These are phyloP conservation scores for Fusarium nygamai DNA, from an alignment of 2,329 filamentous ascomycete species.

Conservation along the genomic window DNA sequence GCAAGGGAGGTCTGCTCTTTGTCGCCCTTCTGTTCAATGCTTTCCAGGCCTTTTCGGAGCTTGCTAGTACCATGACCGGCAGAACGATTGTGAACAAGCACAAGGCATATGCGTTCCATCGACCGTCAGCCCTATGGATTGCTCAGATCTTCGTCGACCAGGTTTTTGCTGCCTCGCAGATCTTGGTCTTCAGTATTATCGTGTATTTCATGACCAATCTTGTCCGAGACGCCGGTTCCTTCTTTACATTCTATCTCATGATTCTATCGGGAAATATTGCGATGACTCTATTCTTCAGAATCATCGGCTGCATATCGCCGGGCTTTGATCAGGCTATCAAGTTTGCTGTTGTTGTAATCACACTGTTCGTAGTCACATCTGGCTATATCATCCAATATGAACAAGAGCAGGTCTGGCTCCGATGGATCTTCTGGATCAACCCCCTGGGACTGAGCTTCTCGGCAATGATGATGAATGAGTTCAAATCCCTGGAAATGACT, in stretches of 20 bases:
- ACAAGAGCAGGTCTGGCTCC: conserved; percentile 77
- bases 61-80: conserved; percentile 79
- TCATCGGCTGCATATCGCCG: conserved; percentile 77
- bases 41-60: conserved; percentile 85
- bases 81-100: conserved; percentile 86
- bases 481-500: conserved; percentile 72
- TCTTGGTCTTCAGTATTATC: conserved; percentile 77
- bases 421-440: conserved; percentile 85
- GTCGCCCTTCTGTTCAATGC: conserved; percentile 84
- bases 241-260: conserved; percentile 80
- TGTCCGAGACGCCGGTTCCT: conserved; percentile 74
- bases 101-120: conserved; percentile 82
- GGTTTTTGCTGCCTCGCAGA: conserved; percentile 75
- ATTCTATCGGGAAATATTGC: conserved; percentile 74
- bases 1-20: conserved; percentile 83
- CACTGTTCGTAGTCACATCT: conserved; percentile 81
- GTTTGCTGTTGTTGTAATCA: conserved; percentile 81
- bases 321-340: conserved; percentile 90
- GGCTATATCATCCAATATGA: conserved; percentile 88
- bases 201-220: conserved; percentile 83
- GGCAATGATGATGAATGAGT: conserved; percentile 88
- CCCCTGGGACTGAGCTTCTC: conserved; percentile 79
- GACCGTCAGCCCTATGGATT: conserved; percentile 84
- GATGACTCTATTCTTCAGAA: conserved; percentile 83
- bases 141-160: conserved; percentile 84